A percentile compares a stretch with the other conserved stretches of the same genome.
phyloP scores from a whole-genome alignment of 1,139 yeast genomes.

The Pneumocystis sp. region DNA sequence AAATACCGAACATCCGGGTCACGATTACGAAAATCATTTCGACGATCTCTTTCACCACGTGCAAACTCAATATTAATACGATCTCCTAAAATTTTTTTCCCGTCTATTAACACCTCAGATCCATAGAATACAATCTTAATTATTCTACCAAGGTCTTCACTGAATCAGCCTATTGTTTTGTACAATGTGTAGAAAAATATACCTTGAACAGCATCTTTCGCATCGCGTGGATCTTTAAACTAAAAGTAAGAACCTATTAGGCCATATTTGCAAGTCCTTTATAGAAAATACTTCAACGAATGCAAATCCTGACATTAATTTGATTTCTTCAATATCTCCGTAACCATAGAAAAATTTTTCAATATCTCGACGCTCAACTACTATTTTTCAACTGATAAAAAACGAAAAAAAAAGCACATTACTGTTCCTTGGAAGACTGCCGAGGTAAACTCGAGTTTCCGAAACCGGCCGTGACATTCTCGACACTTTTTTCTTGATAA shows the following conservation, averaged over 20 bases:
- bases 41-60: constrained; percentile 19
- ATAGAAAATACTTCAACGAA: constrained; percentile 6
- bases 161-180: not conserved
- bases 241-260: constrained; percentile 3
- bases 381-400: not conserved
- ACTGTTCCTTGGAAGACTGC: not conserved
- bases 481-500: not conserved
- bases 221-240: constrained; percentile 19
- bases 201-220: constrained; percentile 19
- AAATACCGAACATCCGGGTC: constrained; percentile 15
- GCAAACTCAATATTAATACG: constrained; percentile 25
- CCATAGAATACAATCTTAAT: constrained; percentile 10
- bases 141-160: constrained; percentile 11
- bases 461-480: not conserved
- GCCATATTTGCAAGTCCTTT: not conserved
- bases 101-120: constrained; percentile 20
- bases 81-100: constrained; percentile 24
- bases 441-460: not conserved
- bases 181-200: constrained; percentile 3
- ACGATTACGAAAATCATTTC: constrained; percentile 9
- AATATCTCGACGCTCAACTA: constrained; percentile 14
- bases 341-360: constrained; percentile 17
- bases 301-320: constrained; percentile 18
- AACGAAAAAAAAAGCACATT: not conserved
- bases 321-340: constrained; percentile 17